Base-by-base conservation (phyloP, 2,329 filamentous ascomycete genomes). In the Dactylellina cionopaga region DNA sequence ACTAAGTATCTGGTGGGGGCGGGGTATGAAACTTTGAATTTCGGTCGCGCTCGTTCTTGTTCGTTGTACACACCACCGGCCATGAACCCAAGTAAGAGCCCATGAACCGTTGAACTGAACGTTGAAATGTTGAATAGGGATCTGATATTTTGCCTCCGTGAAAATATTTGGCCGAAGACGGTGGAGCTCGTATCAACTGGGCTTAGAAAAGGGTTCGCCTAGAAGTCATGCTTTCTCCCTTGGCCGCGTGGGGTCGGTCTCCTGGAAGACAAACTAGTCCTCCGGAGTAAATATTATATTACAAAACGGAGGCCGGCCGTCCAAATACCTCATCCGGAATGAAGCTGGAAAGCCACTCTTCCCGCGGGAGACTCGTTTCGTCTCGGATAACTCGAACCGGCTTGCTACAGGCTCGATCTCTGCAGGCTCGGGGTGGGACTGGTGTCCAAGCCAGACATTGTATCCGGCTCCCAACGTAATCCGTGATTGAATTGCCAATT, bases 321-420 rank as follows among this genome's bases (percentile, higher is more conserved):
- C 35, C 17, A 54, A 64, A 64, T 70, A 54, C 66, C 51, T 64
- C 58, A 64, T 64, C 43, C 66, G 66, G 66, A 46, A 49, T 43
- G 22, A 24, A 17, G 11, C 39, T 55, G 55, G 31, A 46, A n/a
- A 60, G 37, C 55, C 33, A 58, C n/a, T 54, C 29, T 37, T 19
- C 33, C 43, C 66, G 66, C 49, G 60, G 37, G 41, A 58, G 58
- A n/a, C 10, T 44, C 43, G 33, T 58, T 47, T 71, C 66, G 66
- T 71, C 66, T 71, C 49, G 58, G 58, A 59, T 71, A 64, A 6
- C 66, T 64, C 49, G 33, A 71, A 71, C 66, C 44, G 66, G 66
- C 46, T 35, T 52, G 56, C 33, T 51, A 63, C n/a, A n/a, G n/a
- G 39, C 24, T 31, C 24, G 22, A 7, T 19, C 19, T 51, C 43